A percentile compares a stretch with the other conserved stretches of the same genome.
Evolutionary conservation across 179 eudicot genomes (phyloP).

Genomic region (Pouteria campechiana): DNA sequence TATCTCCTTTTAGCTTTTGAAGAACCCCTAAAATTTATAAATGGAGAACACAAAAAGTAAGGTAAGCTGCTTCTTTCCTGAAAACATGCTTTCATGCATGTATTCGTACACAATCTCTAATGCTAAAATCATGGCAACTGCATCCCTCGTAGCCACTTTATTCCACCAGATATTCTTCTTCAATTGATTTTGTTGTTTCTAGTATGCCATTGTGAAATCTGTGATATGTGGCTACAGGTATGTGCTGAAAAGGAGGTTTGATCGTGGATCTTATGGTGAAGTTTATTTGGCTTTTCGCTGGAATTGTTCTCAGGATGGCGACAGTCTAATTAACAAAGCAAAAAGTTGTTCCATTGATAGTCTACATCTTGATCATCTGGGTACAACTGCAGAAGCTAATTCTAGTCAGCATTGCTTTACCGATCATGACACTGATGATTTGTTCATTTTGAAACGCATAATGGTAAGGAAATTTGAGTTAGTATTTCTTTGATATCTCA

Average conservation of each 20-base stretch:
- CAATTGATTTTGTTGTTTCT: no score
- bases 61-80: no score
- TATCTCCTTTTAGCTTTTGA: no score
- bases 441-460: slow-evolving; percentile 90
- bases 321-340: slow-evolving; percentile 19
- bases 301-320: slow-evolving; percentile 53
- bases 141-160: no score
- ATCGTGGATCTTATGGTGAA: slow-evolving; percentile 97
- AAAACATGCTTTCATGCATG: no score
- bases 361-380: slow-evolving; percentile 16
- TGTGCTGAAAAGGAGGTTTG: slow-evolving; percentile 68
- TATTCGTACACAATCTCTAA: no score
- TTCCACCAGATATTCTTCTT: not conserved
- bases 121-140: no score
- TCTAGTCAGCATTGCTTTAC: slow-evolving; percentile 23
- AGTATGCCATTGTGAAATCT: not conserved
- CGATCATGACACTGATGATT: slow-evolving; percentile 24
- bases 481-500: no score
- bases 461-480: no score
- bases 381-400: slow-evolving; percentile 18
- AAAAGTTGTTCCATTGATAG: slow-evolving; percentile 18
- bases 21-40: no score
- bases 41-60: no score
- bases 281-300: slow-evolving; percentile 98
- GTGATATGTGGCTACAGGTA: slow-evolving; percentile 43